phyloP scores from a whole-genome alignment of 192 early-diverging fungal genomes.

The Funneliformis geosporum region DNA sequence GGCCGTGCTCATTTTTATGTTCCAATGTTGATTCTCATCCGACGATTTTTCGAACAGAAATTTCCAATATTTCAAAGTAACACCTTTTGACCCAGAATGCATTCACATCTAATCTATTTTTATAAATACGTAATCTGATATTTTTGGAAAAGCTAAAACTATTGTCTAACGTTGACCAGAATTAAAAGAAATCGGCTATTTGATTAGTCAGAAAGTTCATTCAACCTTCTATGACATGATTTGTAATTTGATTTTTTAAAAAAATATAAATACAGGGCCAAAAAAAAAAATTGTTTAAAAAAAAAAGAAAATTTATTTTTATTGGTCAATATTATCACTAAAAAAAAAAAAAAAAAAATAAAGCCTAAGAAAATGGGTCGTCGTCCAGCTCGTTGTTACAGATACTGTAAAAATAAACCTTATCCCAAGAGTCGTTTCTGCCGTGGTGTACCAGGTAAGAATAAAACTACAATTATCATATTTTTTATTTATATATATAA shows the following conservation, averaged over 20 bases:
- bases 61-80: background rate
- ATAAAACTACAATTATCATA: background rate
- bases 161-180: too few species aligned
- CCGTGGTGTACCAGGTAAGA: conserved; percentile 93
- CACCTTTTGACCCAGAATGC: too few species aligned
- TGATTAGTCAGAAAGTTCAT: too few species aligned
- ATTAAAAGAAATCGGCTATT: too few species aligned
- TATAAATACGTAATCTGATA: background rate
- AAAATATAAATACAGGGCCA: too few species aligned
- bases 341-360: background rate
- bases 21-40: background rate
- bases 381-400: conserved; percentile 98
- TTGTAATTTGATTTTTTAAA: too few species aligned
- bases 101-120: background rate
- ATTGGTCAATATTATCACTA: background rate
- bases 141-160: too few species aligned
- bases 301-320: background rate
- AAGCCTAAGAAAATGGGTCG: conserved; percentile 80
- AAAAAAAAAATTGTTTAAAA: too few species aligned
- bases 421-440: conserved; percentile 98
- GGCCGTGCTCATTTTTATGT: background rate
- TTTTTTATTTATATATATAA: background rate
- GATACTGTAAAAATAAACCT: conserved; percentile 99
- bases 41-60: background rate
- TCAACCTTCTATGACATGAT: too few species aligned